phyloP scores from a whole-genome alignment of 768 basidiomycete species.

The Ramaria sp. region DNA sequence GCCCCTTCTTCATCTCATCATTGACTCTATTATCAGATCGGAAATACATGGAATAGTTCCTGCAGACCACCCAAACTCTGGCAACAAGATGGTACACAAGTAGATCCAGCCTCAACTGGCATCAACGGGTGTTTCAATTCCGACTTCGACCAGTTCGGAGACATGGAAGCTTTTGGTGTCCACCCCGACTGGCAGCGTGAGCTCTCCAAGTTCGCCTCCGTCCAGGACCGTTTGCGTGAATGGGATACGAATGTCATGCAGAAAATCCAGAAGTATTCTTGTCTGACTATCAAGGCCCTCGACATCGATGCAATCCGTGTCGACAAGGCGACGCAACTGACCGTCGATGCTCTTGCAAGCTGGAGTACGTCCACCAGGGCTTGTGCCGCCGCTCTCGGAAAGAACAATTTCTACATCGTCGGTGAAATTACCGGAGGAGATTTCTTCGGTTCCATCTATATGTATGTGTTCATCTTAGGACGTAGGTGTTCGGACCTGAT shows the following conservation, averaged over 20 bases:
- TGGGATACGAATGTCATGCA: constrained; percentile 75
- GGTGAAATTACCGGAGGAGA: constrained; percentile 95
- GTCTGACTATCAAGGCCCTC: constrained; percentile 78
- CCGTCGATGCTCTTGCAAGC: constrained; percentile 63
- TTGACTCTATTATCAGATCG: constrained; percentile 28
- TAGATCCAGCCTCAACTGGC: constrained; percentile 36
- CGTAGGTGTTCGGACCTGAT: not conserved
- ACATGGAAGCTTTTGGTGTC: constrained; percentile 97
- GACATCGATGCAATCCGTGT: constrained; percentile 93
- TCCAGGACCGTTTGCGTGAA: constrained; percentile 91
- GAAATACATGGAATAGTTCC: constrained; percentile 60
- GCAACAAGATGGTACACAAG: constrained; percentile 58
- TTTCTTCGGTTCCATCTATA: constrained; percentile 77
- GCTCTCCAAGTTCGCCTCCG: constrained; percentile 89
- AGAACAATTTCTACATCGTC: constrained; percentile 82
- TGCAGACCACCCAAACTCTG: constrained; percentile 75
- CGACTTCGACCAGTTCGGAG: constrained; percentile 92
- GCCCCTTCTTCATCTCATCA: constrained; percentile 5
- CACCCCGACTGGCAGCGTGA: constrained; percentile 92
- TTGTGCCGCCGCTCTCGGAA: constrained; percentile 63
- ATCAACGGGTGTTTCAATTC: constrained; percentile 61
- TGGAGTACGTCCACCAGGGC: constrained; percentile 68
- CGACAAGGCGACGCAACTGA: constrained; percentile 90
- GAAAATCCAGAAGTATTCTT: constrained; percentile 69
- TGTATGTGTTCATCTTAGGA: constrained; percentile 34